Evolutionary conservation across 352 stramenopile species (phyloP).

Genomic region (Phytopythium ostracodes): DNA sequence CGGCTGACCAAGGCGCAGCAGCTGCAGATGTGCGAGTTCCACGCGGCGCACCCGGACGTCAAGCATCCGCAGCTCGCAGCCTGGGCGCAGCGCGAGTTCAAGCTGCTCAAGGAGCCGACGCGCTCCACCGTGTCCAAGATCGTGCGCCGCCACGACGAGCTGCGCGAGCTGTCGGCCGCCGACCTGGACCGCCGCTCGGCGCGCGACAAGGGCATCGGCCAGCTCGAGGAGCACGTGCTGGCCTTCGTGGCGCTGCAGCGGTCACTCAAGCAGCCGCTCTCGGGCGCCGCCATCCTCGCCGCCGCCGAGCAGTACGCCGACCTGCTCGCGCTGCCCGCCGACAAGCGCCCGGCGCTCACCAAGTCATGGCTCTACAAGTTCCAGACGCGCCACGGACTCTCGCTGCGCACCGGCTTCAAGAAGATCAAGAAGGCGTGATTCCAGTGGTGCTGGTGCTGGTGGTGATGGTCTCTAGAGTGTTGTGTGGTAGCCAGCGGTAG

Average conservation of each 20-base stretch:
- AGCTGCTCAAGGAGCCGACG: slow-evolving; percentile 7
- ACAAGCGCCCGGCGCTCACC: slow-evolving; percentile 5
- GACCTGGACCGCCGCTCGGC: slow-evolving; percentile 4
- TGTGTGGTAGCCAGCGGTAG: too few relatives aligned
- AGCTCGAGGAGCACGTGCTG: slow-evolving; percentile 7
- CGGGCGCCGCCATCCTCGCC: background rate
- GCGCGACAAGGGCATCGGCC: background rate
- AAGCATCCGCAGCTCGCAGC: slow-evolving; percentile 5
- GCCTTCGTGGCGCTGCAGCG: slow-evolving; percentile 5
- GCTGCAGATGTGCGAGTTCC: slow-evolving; percentile 7
- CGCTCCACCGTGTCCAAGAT: slow-evolving; percentile 6
- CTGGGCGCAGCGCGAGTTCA: slow-evolving; percentile 5
- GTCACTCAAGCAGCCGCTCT: slow-evolving; percentile 4
- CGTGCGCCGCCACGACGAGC: slow-evolving; percentile 4
- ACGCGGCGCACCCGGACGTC: slow-evolving; percentile 2
- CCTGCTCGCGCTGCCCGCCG: background rate
- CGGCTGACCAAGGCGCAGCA: slow-evolving; percentile 10
- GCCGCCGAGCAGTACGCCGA: slow-evolving; percentile 6
- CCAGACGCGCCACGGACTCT: slow-evolving; percentile 7
- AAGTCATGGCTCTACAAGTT: slow-evolving; percentile 9
- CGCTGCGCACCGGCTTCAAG: slow-evolving; percentile 6
- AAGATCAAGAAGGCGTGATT: background rate
- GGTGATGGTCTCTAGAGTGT: too few relatives aligned
- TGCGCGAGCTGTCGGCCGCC: slow-evolving; percentile 3
- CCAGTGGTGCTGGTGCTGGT: too few relatives aligned